Evolutionary conservation across 306 rosid species (phyloP), one percentile per base, ranked within the genome.

Genomic region (Purshia tridentata): DNA sequence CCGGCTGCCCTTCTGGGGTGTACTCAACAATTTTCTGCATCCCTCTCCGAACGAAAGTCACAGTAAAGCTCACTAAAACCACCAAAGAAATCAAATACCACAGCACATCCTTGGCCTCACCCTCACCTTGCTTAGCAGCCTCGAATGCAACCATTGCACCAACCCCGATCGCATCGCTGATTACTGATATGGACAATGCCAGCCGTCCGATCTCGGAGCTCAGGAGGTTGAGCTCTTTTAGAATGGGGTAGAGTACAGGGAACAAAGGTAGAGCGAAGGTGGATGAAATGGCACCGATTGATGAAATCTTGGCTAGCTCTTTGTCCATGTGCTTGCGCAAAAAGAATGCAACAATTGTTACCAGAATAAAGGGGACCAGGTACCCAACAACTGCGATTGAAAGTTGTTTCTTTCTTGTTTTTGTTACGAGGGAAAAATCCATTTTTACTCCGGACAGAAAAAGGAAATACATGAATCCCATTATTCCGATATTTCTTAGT

Each of bases 391-490:
- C 4, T 0, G 94, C 87, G 1, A 81, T 80, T 15, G n/a, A 54
- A 0, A 76, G 0, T 39, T 86, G 84, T 47, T 86, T 70, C 70
- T 61, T 91, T 0, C 88, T 88, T 4, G 97, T 6, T 59, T 67
- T 91, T 80, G 13, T 84, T 0, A 88, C 7, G 0, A 86, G 70
- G 12, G 20, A 0, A 0, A 72, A 13, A 62, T 93, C 97, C 84
- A 83, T 81, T 82, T 88, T 93, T 20, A 93, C 97, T 2, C 91
- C 93, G 0, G 85, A 81, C 0, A 89, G 15, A 74, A 91, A 93
- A 0, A 70, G 49, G 65, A 77, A 91, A 35, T 82, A 86, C 88
- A 90, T 83, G 82, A 89, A 91, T 14, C 97, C 96, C 48, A 91
- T 57, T 13, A 81, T 0, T 39, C 94, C 97, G 0, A 93, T 51